Conservation (phyloP, 495 filamentous ascomycete species). For the Gamarada debralockiae region DNA sequence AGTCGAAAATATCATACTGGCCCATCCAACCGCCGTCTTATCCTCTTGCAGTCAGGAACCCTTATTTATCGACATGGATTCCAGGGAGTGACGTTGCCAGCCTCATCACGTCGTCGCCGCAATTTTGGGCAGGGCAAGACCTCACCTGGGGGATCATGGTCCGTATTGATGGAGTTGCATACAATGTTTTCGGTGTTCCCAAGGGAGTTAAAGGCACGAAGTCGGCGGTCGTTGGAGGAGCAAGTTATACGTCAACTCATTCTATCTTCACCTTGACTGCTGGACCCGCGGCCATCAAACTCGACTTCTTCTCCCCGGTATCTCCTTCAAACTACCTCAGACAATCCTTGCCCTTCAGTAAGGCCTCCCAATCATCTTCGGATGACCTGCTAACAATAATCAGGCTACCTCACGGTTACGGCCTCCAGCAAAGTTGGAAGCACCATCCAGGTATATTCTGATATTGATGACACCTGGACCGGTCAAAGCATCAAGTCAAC, state of each 20-base stretch:
- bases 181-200: conserved; percentile 44
- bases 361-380: no score
- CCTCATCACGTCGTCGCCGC: conserved; percentile 37
- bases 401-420: conserved; percentile 59
- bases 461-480: conserved; percentile 49
- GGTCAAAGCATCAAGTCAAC: no score
- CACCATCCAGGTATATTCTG: conserved; percentile 41
- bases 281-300: conserved; percentile 57
- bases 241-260: conserved; percentile 73
- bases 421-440: conserved; percentile 46
- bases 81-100: conserved; percentile 33
- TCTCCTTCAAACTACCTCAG: conserved; percentile 78
- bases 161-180: conserved; percentile 42
- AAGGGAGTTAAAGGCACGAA: conserved; percentile 25
- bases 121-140: conserved; percentile 46
- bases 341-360: conserved; percentile 80
- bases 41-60: conserved; percentile 1
- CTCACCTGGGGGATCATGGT: conserved; percentile 46
- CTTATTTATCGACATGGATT: conserved; percentile 36
- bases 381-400: no score
- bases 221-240: conserved; percentile 33
- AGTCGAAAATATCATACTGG: no score
- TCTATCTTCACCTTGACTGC: conserved; percentile 77
- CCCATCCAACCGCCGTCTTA: not conserved
- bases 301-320: conserved; percentile 85